These are phyloP conservation scores for Moricandia arvensis DNA, from an alignment of 345 rosid species.

Conservation along the genomic window DNA sequence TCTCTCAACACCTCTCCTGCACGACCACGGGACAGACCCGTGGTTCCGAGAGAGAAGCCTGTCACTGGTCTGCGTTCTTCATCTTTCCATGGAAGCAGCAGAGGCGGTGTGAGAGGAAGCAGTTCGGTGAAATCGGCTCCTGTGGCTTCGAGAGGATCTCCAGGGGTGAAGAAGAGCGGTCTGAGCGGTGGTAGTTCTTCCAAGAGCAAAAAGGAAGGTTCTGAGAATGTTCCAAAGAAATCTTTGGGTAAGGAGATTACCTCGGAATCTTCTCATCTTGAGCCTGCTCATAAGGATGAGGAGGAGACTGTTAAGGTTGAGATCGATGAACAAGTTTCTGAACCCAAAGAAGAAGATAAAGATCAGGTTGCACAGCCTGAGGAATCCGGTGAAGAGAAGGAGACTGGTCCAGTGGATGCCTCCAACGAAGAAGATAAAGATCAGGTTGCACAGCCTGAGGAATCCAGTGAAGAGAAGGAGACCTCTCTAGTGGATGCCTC, in stretches of 20 bases:
- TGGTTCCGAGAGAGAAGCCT: slow-evolving; percentile 39
- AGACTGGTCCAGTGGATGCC: neutral
- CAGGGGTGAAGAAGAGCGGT: slow-evolving; percentile 29
- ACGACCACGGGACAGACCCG: slow-evolving; percentile 35
- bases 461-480: slow-evolving; percentile 35
- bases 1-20: slow-evolving; percentile 38
- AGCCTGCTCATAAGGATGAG: slow-evolving; percentile 26
- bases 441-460: slow-evolving; percentile 12
- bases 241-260: slow-evolving; percentile 19
- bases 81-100: slow-evolving; percentile 37
- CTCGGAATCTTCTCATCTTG: slow-evolving; percentile 2
- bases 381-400: slow-evolving; percentile 37
- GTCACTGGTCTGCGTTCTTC: slow-evolving; percentile 32
- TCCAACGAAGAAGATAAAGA: slow-evolving; percentile 28
- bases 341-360: slow-evolving; percentile 18
- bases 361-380: slow-evolving; percentile 11
- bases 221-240: slow-evolving; percentile 13
- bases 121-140: slow-evolving; percentile 29
- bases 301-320: slow-evolving; percentile 35
- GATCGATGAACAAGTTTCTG: slow-evolving; percentile 20
- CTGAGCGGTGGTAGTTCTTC: slow-evolving; percentile 24
- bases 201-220: slow-evolving; percentile 32
- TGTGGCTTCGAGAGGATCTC: slow-evolving; percentile 23
- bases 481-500: neutral
- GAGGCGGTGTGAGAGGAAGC: slow-evolving; percentile 27